Evolutionary conservation across 2,329 filamentous ascomycete species (phyloP), one percentile per base, ranked within the genome.

Genomic region (Monilinia polystroma): DNA sequence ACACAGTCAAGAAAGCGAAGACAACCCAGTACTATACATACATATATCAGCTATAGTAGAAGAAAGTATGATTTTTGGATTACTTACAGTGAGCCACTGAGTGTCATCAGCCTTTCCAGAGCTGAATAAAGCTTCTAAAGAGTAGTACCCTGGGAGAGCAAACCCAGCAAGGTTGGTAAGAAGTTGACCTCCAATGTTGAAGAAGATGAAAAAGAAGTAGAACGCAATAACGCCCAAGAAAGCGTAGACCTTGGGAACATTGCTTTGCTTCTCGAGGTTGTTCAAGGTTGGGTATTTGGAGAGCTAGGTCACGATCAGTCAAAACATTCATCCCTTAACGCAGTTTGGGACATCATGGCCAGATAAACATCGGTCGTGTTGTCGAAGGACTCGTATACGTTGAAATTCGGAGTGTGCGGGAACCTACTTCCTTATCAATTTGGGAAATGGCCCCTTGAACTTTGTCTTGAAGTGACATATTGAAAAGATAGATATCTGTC

Each of bases 141-240:
- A 94, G 81, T 94, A 96, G 84, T 95, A 95, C 68, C 87, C 89
- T 35, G 92, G 92, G 70, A 96, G 85, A 74, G 90, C 81, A 78
- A 95, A 95, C 70, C 92, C 92, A 73, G 91, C 91, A 72, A 93
- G 81, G 83, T 96, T 96, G 81, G 92, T 93, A 73, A 96, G 83
- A 76, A 95, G 90, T 81, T 93, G 91, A 74, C 92, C 91, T 71
- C 90, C 92, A 72, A 95, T 90, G 85, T 96, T 96, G 85, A 96
- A 93, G 82, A 95, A 88, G 81, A 95, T 91, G 74, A 95, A 87
- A 83, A 94, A 92, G 82, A 95, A 92, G 84, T 96, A 96, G 72
- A 93, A 86, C 63, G 88, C 88, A 68, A 80, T 89, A 67, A 92
- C 77, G 74, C 91, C 92, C 74, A 94, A 88, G 76, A 91, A 85